Conservation (phyloP, 2,329 filamentous ascomycete species). For the Aureobasidium vineae region DNA sequence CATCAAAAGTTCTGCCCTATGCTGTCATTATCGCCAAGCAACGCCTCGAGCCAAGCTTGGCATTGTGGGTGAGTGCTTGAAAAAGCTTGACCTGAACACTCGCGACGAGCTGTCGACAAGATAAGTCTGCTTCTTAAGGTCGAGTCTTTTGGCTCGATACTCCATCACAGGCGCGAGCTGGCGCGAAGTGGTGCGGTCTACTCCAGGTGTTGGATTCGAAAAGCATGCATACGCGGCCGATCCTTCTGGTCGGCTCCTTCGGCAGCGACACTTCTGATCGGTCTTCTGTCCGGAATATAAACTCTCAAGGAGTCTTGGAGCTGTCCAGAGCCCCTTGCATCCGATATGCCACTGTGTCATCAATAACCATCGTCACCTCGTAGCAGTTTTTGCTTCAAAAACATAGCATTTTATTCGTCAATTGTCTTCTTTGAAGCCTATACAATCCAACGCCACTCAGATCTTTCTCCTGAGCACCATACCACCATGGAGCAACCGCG, state of each 20-base stretch:
- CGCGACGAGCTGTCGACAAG: neutral
- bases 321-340: no score
- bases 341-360: no score
- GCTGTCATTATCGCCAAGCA: slow-evolving; percentile 1
- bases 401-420: neutral
- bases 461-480: neutral
- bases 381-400: neutral
- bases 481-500: neutral
- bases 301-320: no score
- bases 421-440: neutral
- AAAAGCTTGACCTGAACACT: neutral
- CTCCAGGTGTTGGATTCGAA: neutral
- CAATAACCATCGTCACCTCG: neutral
- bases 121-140: neutral
- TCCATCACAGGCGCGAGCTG: no score
- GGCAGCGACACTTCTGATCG: neutral
- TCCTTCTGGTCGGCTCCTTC: neutral
- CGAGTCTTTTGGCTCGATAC: neutral
- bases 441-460: neutral
- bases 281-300: neutral
- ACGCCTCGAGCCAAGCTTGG: neutral
- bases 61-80: slow-evolving; percentile 8
- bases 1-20: neutral
- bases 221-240: neutral
- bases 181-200: neutral